Evolutionary conservation across 495 filamentous ascomycete genomes (phyloP).

Genomic region (Talaromyces ruber): DNA sequence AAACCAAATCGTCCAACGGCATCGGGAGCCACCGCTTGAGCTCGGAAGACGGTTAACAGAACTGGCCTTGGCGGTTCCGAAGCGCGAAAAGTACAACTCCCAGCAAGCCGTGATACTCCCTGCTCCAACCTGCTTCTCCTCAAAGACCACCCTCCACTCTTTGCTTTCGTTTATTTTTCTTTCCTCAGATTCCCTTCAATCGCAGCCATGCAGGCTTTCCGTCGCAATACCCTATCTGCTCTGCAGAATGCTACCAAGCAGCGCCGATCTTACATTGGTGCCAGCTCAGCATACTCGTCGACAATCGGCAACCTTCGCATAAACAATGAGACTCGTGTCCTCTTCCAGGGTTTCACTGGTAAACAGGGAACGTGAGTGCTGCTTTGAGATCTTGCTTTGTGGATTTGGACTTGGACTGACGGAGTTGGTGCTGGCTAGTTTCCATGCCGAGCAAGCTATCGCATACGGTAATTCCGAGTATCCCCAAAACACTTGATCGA

Average conservation of each 20-base stretch:
- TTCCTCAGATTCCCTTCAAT: constrained; percentile 15
- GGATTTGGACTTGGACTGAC: constrained; percentile 29
- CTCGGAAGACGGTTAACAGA: background rate
- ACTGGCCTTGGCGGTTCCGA: constrained; percentile 3
- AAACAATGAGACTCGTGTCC: constrained; percentile 81
- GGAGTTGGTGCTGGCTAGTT: constrained; percentile 44
- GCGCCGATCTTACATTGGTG: constrained; percentile 61
- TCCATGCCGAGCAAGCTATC: constrained; percentile 96
- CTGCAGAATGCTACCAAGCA: constrained; percentile 40
- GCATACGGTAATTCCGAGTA: constrained; percentile 68
- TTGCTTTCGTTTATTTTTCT: constrained; percentile 7
- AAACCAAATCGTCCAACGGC: background rate
- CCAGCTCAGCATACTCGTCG: constrained; percentile 61
- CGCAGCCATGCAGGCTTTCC: constrained; percentile 45
- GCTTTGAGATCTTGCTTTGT: background rate
- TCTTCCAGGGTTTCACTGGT: constrained; percentile 97
- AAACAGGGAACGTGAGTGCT: constrained; percentile 92
- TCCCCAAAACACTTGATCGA: constrained; percentile 11
- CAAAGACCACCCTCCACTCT: background rate
- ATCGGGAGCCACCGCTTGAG: constrained; percentile 4
- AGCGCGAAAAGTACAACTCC: constrained; percentile 4
- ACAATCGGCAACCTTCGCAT: constrained; percentile 90
- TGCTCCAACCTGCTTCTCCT: background rate
- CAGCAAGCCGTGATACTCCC: background rate
- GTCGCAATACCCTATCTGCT: constrained; percentile 40